Evolutionary conservation across 140 eudicot species (phyloP).

Genomic region (Bidens hawaiensis): DNA sequence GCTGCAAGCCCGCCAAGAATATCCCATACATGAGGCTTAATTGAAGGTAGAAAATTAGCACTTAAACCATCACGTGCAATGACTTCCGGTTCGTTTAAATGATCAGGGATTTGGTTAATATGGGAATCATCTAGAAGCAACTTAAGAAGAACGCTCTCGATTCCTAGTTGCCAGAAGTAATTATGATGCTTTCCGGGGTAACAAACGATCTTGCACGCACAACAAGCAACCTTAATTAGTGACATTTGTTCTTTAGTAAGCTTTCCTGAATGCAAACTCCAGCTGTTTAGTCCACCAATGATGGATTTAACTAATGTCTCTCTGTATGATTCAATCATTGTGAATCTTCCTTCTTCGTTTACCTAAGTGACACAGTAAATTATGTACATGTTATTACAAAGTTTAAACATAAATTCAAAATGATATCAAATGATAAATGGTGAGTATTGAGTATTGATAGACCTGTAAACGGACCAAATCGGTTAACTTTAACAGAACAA

Average conservation of each 20-base stretch:
- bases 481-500: too few species aligned
- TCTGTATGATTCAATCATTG: conserved; percentile 44
- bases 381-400: conserved; percentile 2
- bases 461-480: too few species aligned
- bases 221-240: conserved; percentile 60
- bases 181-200: conserved; percentile 80
- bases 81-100: conserved; percentile 33
- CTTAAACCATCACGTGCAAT: conserved; percentile 35
- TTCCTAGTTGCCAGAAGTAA: conserved; percentile 64
- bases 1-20: conserved; percentile 85
- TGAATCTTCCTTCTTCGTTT: conserved; percentile 46
- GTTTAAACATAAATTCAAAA: background rate
- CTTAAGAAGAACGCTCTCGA: conserved; percentile 51
- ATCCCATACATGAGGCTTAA: conserved; percentile 84
- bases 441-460: background rate
- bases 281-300: conserved; percentile 33
- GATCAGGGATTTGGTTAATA: conserved; percentile 19
- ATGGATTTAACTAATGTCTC: conserved; percentile 62
- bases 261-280: conserved; percentile 43
- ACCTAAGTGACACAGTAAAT: conserved; percentile 32
- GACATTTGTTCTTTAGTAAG: conserved; percentile 43
- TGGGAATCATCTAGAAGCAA: conserved; percentile 44
- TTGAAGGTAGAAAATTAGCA: conserved; percentile 26
- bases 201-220: conserved; percentile 66
- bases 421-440: conserved; percentile 18